Evolutionary conservation across 2,329 filamentous ascomycete genomes (phyloP).

Genomic region (Rachicladosporium sp.): DNA sequence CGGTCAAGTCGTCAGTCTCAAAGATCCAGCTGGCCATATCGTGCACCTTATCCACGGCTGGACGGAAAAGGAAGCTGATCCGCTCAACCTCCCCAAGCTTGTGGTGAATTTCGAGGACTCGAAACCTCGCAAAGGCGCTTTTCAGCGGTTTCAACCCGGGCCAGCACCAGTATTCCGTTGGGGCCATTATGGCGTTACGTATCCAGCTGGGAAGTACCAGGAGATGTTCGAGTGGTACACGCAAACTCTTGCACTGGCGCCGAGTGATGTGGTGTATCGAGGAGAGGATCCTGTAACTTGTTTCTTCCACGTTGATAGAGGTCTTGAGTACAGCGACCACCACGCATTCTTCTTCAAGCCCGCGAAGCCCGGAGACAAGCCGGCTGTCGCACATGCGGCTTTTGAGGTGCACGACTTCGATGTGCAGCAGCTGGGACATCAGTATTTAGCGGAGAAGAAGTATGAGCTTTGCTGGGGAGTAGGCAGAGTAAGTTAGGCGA

Average conservation of each 20-base stretch:
- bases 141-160: conserved; percentile 27
- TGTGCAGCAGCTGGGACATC: conserved; percentile 54
- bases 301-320: conserved; percentile 44
- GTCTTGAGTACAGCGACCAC: conserved; percentile 37
- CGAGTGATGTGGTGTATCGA: conserved; percentile 32
- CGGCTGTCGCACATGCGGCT: conserved; percentile 53
- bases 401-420: conserved; percentile 62
- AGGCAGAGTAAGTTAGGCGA: conserved; percentile 54
- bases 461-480: conserved; percentile 58
- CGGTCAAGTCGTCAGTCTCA: conserved; percentile 20
- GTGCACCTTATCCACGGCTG: conserved; percentile 25
- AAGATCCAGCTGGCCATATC: conserved; percentile 23
- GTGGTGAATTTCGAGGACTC: conserved; percentile 19
- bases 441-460: conserved; percentile 49
- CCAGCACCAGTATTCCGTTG: conserved; percentile 34
- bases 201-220: conserved; percentile 27
- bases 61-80: conserved; percentile 5
- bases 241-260: conserved; percentile 31
- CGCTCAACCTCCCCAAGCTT: conserved; percentile 12
- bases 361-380: conserved; percentile 11
- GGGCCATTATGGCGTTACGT: conserved; percentile 29
- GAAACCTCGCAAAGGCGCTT: conserved; percentile 18
- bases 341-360: conserved; percentile 39
- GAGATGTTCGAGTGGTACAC: conserved; percentile 31
- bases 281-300: conserved; percentile 29